Conservation (phyloP, 805 yeast species). For the Sporopachydermia quercuum region DNA sequence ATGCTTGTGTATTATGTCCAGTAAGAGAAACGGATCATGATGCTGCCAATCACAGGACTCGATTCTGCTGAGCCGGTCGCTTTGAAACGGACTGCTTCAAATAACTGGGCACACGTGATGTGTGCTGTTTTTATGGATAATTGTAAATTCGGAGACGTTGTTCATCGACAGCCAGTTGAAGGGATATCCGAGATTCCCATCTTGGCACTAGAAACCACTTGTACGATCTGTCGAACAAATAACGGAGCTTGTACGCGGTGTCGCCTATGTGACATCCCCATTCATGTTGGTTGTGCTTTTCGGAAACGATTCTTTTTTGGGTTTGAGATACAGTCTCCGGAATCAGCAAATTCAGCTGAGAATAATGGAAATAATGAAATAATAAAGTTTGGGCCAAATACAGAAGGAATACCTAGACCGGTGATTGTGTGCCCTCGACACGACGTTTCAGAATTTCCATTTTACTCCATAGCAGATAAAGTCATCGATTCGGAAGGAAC, state of each 20-base stretch:
- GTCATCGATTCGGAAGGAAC: constrained; percentile 9
- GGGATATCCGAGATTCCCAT: constrained; percentile 20
- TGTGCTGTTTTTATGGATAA: constrained; percentile 48
- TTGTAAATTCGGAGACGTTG: constrained; percentile 27
- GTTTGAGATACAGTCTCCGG: constrained; percentile 27
- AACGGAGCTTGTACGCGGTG: constrained; percentile 38
- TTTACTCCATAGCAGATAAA: constrained; percentile 1
- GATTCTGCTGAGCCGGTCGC: constrained; percentile 39
- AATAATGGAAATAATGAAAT: constrained; percentile 12
- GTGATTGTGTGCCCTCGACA: constrained; percentile 18
- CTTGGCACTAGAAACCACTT: constrained; percentile 18
- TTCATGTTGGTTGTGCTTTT: constrained; percentile 49
- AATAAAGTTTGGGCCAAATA: constrained; percentile 3
- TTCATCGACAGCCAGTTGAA: constrained; percentile 30
- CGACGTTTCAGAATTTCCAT: constrained; percentile 3
- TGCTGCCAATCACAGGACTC: constrained; percentile 26
- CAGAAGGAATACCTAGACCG: constrained; percentile 13
- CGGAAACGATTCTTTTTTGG: constrained; percentile 34
- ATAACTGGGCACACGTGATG: constrained; percentile 64
- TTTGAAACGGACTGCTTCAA: constrained; percentile 48
- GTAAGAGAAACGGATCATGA: constrained; percentile 34
- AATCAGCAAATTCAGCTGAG: constrained; percentile 13
- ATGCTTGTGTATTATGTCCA: constrained; percentile 54
- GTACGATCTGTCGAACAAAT: constrained; percentile 30
- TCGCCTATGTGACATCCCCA: constrained; percentile 23